Evolutionary conservation across 2,329 filamentous ascomycete species (phyloP), one percentile per base, ranked within the genome.

Genomic region (Pseudogymnoascus sp.): DNA sequence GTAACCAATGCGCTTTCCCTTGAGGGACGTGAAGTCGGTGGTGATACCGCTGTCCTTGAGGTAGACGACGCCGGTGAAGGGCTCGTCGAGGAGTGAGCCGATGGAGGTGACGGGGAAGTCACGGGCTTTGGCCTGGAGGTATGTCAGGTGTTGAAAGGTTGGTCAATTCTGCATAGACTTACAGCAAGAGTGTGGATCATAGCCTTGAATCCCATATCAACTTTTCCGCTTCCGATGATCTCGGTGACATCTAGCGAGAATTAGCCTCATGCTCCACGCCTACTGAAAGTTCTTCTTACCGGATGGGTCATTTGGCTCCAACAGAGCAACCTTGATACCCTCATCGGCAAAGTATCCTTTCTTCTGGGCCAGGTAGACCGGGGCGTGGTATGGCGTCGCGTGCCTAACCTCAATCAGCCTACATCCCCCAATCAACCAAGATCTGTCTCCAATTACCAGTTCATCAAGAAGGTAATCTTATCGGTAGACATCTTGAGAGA

Each of bases 401-500:
- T 91, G 88, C 89, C 89, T 91, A 70, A 55, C 35, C 67, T 69
- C 75, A 71, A 76, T 70, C 67, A 66, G 65, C 52, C 55, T 61
- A 63, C 61, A 23, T 30, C 28, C 35, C 28, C 65, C 36, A 61
- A 41, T 52, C 16, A 55, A 35, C 11, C 49, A 33, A 45, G 55
- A 58, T 30, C 30, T 49, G 36, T 45, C 66, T 69, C 16, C 38
- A 30, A 63, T 73, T 84, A 91, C 89, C 89, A 92, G 82, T 92
- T 91, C 77, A 88, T 89, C 74, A 91, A 80, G 78, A 91, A 92
- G 61, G 88, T 91, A 72, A 92, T 91, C 85, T 91, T 91, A 74
- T 91, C 88, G 75, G 87, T 90, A 74, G 88, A 85, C 88, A 91
- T 91, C 69, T 67, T 68, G 63, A 49, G 25, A 62, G 35, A 58